Conservation (phyloP, 176 grass and related monocot genomes). For the Cymbopogon citratus region DNA sequence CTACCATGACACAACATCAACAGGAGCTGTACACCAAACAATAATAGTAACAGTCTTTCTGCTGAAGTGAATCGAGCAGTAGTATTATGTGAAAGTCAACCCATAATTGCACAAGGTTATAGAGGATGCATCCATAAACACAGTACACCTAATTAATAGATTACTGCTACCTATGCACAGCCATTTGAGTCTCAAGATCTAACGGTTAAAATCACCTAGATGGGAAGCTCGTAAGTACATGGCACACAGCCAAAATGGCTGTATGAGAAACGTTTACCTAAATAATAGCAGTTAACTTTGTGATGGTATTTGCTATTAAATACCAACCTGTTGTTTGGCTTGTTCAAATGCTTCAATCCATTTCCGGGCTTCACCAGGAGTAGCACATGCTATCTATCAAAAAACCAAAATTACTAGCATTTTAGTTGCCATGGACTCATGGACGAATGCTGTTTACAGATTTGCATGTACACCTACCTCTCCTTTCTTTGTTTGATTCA, state of each 20-base stretch:
- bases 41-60: background rate
- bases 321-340: constrained; percentile 73
- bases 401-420: background rate
- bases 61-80: background rate
- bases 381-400: constrained; percentile 83
- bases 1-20: background rate
- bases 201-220: too few species aligned
- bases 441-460: constrained; percentile 12
- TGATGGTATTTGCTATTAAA: background rate
- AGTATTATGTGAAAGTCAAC: constrained; percentile 6
- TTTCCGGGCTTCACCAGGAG: constrained; percentile 56
- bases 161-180: too few species aligned
- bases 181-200: too few species aligned
- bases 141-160: background rate
- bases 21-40: background rate
- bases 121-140: background rate
- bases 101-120: background rate
- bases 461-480: constrained; percentile 50
- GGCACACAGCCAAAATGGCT: background rate
- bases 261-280: background rate
- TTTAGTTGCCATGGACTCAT: constrained; percentile 15
- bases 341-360: constrained; percentile 91
- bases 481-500: constrained; percentile 88
- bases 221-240: background rate
- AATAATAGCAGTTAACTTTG: constrained; percentile 3